A percentile compares a stretch with the other conserved stretches of the same genome.
Evolutionary conservation across 2,329 filamentous ascomycete species (phyloP).

Genomic region (Ceratocystis cubensis): DNA sequence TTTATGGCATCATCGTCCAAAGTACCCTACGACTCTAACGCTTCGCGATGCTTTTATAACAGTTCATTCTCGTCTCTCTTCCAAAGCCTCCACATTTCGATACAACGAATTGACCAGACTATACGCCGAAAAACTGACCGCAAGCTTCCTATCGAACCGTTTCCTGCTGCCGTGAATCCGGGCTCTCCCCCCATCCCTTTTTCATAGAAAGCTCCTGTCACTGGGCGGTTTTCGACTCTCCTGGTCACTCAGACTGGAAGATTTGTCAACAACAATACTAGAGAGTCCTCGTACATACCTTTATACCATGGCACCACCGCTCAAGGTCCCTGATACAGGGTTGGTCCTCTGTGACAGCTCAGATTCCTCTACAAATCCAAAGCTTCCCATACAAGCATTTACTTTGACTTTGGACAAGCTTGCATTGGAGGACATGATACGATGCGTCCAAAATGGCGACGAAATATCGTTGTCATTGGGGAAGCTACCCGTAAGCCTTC

Average conservation of each 20-base stretch:
- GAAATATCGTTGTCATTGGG: constrained; percentile 47
- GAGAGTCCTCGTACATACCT: constrained; percentile 26
- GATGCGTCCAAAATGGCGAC: constrained; percentile 44
- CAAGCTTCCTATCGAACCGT: no score
- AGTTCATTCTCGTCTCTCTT: not conserved
- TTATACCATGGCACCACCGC: constrained; percentile 50
- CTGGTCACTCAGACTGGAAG: no score
- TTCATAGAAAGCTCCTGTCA: no score
- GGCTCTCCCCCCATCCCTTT: no score
- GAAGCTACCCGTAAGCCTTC: constrained; percentile 43
- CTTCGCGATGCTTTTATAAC: not conserved
- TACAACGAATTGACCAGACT: not conserved
- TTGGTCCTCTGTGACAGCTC: constrained; percentile 42
- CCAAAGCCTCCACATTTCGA: not conserved
- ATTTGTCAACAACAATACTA: not conserved
- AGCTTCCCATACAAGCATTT: constrained; percentile 43
- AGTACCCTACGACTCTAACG: not conserved
- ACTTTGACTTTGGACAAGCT: constrained; percentile 44
- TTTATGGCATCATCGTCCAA: not conserved
- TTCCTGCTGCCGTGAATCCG: no score
- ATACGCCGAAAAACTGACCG: not conserved
- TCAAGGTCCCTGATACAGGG: constrained; percentile 46
- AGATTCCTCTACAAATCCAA: constrained; percentile 30
- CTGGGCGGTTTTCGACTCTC: not conserved
- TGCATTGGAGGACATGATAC: constrained; percentile 51